Percentiles rank a stretch among this genome's conserved stretches.
These are phyloP conservation scores for Podochytrium sp. DNA, from an alignment of 192 early-diverging fungal genomes.

Conservation along the genomic window DNA sequence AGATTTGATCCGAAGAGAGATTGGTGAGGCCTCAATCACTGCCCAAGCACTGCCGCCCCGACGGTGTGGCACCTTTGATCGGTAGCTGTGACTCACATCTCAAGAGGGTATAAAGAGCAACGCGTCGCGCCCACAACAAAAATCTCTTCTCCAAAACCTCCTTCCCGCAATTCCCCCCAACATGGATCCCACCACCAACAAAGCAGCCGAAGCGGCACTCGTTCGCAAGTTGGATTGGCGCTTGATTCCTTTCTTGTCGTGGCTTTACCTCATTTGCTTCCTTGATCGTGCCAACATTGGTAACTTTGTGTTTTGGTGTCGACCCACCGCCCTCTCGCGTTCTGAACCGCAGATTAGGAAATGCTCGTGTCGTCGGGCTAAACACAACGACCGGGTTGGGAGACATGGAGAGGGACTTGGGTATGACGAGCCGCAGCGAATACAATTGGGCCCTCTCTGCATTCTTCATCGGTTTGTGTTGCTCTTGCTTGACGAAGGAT, in stretches of 20 bases:
- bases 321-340: background rate
- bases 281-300: slow-evolving; percentile 37
- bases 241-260: slow-evolving; percentile 32
- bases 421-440: slow-evolving; percentile 36
- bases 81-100: too few species aligned
- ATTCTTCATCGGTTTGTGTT: slow-evolving; percentile 63
- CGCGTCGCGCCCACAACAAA: too few species aligned
- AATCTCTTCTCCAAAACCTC: too few species aligned
- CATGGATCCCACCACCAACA: background rate
- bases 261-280: slow-evolving; percentile 31
- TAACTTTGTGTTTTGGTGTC: background rate
- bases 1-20: too few species aligned
- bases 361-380: slow-evolving; percentile 1
- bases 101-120: too few species aligned
- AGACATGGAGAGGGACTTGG: slow-evolving; percentile 8
- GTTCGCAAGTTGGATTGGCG: slow-evolving; percentile 35
- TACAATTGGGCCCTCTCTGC: slow-evolving; percentile 69
- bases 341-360: too few species aligned
- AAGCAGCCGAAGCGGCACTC: slow-evolving; percentile 1
- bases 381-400: slow-evolving; percentile 1
- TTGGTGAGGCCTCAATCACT: too few species aligned
- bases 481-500: background rate
- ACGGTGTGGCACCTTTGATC: too few species aligned
- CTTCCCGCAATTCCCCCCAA: background rate
- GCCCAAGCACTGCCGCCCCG: too few species aligned